phyloP scores from a whole-genome alignment of 495 filamentous ascomycete species.

The Viridothelium virens region DNA sequence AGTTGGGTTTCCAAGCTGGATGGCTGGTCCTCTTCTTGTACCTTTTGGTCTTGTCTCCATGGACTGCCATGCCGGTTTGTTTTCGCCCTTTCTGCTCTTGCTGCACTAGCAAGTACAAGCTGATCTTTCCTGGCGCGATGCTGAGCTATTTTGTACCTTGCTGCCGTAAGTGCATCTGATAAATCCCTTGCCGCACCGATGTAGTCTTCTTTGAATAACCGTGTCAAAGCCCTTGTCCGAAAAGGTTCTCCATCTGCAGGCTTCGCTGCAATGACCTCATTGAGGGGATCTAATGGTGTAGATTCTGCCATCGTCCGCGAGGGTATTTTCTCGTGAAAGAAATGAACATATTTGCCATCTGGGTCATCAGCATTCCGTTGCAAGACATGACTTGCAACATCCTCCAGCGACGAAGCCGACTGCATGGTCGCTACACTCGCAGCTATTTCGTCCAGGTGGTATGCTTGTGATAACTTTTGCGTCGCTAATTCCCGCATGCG shows the following conservation, averaged over 20 bases:
- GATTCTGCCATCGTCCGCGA: slow-evolving; percentile 65
- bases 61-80: slow-evolving; percentile 38
- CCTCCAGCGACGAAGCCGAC: slow-evolving; percentile 65
- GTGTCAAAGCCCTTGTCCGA: slow-evolving; percentile 63
- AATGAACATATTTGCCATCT: slow-evolving; percentile 75
- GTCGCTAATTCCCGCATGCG: slow-evolving; percentile 69
- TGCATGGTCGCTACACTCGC: slow-evolving; percentile 79
- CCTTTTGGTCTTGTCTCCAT: slow-evolving; percentile 43
- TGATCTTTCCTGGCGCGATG: slow-evolving; percentile 41
- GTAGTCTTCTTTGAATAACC: slow-evolving; percentile 67
- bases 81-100: slow-evolving; percentile 32
- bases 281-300: slow-evolving; percentile 55
- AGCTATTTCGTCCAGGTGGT: slow-evolving; percentile 71
- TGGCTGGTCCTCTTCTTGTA: slow-evolving; percentile 63
- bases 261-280: slow-evolving; percentile 55
- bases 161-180: slow-evolving; percentile 55
- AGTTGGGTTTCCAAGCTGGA: slow-evolving; percentile 64
- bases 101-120: slow-evolving; percentile 40
- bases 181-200: slow-evolving; percentile 59
- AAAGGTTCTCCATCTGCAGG: slow-evolving; percentile 53
- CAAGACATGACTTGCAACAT: slow-evolving; percentile 65
- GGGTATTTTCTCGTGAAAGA: slow-evolving; percentile 83
- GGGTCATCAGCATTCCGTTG: slow-evolving; percentile 53
- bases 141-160: slow-evolving; percentile 35
- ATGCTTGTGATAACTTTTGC: slow-evolving; percentile 65